Evolutionary conservation across 2,329 filamentous ascomycete genomes (phyloP), one percentile per base, ranked within the genome.

Genomic region (Passalora sequoiae): DNA sequence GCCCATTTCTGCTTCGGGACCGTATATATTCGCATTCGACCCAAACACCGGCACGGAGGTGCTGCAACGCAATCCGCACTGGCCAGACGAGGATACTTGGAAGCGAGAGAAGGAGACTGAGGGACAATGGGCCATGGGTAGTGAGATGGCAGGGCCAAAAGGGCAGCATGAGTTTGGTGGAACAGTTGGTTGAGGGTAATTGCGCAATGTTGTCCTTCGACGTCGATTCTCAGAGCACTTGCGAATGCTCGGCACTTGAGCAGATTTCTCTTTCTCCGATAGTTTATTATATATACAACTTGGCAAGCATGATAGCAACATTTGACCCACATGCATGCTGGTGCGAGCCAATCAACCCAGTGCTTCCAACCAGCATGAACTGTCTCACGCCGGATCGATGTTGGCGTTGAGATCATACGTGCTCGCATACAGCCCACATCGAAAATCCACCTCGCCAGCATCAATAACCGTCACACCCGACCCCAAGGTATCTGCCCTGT

Each of bases 391-490:
- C 19, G 32, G 32, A n/a, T 36, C 33, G 31, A 44, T 40, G 5
- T 19, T 32, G 12, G 42, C 42, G 19, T 35, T 35, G 12, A 6
- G 24, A 8, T 39, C 22, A 43, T 60, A 62, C 5, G 51, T 35
- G 13, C 48, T 40, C 38, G 45, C 46, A 35, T 46, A 62, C 21
- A 62, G 17, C 17, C 24, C 46, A 51, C 60, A 61, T 19, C 56
- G 44, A 29, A 45, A 53, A 44, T 63, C 60, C 4, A 62, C 51
- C 44, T 56, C 52, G 16, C 44, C 28, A 31, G 50, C 44, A 38
- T 56, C 50, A 40, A 63, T 54, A 16, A 63, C 52, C n/a, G 60
- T 62, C 19, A 59, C 50, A 5, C 60, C 59, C 22, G 54, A 53
- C 9, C 51, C 44, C 38, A 52, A 22, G 1, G 43, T 50, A 44